These are phyloP conservation scores for Phymatotrichopsis omnivora DNA, from an alignment of 2,329 filamentous ascomycete genomes.

Conservation along the genomic window DNA sequence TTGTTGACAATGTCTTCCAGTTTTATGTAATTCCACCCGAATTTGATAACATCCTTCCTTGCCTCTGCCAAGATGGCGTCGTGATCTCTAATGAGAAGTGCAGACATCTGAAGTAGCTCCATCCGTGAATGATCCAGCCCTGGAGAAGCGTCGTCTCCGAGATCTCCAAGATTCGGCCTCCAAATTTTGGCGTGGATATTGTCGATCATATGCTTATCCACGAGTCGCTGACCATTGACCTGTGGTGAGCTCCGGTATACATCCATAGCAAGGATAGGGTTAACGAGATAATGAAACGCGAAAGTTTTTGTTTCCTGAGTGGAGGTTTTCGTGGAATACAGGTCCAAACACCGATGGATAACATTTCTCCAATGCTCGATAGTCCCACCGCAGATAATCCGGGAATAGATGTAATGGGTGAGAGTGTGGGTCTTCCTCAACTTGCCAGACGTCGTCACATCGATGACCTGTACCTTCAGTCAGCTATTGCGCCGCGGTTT, in stretches of 20 bases:
- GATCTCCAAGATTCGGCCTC: slow-evolving; percentile 76
- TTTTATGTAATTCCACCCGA: slow-evolving; percentile 95
- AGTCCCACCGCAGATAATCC: slow-evolving; percentile 74
- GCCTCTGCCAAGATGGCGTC: slow-evolving; percentile 77
- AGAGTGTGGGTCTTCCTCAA: slow-evolving; percentile 67
- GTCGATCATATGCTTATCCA: slow-evolving; percentile 80
- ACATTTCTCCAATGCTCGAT: slow-evolving; percentile 77
- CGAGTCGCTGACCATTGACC: slow-evolving; percentile 55
- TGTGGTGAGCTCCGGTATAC: slow-evolving; percentile 71
- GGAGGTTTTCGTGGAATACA: slow-evolving; percentile 68
- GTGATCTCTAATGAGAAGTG: slow-evolving; percentile 91
- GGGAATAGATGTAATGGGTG: slow-evolving; percentile 70
- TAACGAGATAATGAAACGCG: slow-evolving; percentile 80
- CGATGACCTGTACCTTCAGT: slow-evolving; percentile 42
- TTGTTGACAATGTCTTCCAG: slow-evolving; percentile 99
- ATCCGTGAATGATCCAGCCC: slow-evolving; percentile 93
- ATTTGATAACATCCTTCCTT: slow-evolving; percentile 97
- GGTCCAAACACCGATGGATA: slow-evolving; percentile 74
- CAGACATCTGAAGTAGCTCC: slow-evolving; percentile 89
- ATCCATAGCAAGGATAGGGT: slow-evolving; percentile 94
- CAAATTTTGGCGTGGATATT: slow-evolving; percentile 86
- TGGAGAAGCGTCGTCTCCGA: slow-evolving; percentile 67
- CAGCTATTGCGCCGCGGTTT: slow-evolving; percentile 5
- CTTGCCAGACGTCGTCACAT: slow-evolving; percentile 72
- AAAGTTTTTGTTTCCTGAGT: slow-evolving; percentile 90